phyloP scores from a whole-genome alignment of 352 stramenopile genomes.

The Pythium sukuiense region DNA sequence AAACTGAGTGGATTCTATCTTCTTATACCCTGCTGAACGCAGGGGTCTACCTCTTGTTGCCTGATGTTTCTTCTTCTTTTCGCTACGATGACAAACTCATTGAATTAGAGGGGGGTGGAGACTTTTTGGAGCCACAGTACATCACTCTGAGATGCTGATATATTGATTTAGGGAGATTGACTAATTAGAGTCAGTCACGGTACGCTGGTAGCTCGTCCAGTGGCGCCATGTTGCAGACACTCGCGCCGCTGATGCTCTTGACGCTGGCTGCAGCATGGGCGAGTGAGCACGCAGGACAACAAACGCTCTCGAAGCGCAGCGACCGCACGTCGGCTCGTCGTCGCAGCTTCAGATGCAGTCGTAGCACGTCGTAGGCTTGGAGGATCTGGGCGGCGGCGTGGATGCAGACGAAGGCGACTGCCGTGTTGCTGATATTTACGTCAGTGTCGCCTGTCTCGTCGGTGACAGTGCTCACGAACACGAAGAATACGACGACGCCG shows the following conservation, averaged over 20 bases:
- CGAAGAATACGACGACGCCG: neutral
- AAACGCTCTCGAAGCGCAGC: neutral
- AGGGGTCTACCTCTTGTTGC: too few relatives aligned
- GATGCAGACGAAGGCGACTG: neutral
- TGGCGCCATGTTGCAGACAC: neutral
- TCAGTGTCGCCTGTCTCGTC: too few relatives aligned
- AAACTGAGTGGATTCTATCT: too few relatives aligned
- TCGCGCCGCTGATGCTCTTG: neutral
- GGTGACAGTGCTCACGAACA: neutral
- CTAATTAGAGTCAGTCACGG: neutral
- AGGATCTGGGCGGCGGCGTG: neutral
- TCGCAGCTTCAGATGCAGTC: neutral
- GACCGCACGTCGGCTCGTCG: neutral
- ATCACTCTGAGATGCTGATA: neutral
- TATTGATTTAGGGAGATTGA: neutral
- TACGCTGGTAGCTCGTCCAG: neutral
- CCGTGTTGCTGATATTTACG: neutral
- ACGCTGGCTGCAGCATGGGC: neutral
- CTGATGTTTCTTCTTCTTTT: too few relatives aligned
- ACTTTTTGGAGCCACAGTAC: too few relatives aligned
- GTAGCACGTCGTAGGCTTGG: neutral
- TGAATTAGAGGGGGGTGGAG: too few relatives aligned
- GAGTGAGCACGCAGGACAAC: neutral
- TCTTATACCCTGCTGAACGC: too few relatives aligned
- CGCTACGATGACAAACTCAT: too few relatives aligned